Evolutionary conservation across 306 rosid species (phyloP).

Genomic region (Purshia tridentata): DNA sequence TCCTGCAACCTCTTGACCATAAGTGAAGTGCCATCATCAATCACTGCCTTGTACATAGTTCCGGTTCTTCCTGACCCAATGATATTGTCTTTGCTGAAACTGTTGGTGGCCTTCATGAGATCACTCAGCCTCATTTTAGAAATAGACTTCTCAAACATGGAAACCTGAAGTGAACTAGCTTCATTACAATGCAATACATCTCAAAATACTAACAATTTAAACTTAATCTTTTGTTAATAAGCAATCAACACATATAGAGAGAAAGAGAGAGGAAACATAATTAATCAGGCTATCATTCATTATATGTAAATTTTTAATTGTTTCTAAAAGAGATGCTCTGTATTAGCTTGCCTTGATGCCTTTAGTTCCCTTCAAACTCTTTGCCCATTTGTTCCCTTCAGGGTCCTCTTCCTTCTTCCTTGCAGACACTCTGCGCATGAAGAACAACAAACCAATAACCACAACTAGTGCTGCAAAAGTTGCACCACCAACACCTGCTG

Average conservation of each 20-base stretch:
- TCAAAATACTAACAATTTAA: neutral
- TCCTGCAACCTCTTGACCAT: conserved; percentile 95
- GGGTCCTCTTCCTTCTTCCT: conserved; percentile 81
- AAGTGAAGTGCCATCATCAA: conserved; percentile 67
- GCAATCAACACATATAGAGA: neutral
- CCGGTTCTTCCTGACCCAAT: conserved; percentile 90
- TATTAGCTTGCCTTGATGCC: conserved; percentile 64
- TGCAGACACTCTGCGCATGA: conserved; percentile 51
- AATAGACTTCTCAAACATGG: conserved; percentile 77
- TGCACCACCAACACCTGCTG: conserved; percentile 73
- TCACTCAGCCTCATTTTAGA: conserved; percentile 84
- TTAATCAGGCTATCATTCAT: conserved; percentile 2
- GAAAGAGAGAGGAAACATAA: neutral
- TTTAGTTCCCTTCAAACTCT: conserved; percentile 69
- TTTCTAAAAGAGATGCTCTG: neutral
- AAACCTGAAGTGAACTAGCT: conserved; percentile 57
- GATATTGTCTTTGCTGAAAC: conserved; percentile 64
- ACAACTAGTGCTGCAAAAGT: conserved; percentile 51
- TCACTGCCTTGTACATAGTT: conserved; percentile 71
- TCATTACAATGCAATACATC: conserved; percentile 11
- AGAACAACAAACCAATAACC: conserved; percentile 56
- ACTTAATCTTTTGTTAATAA: neutral
- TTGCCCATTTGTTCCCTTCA: conserved; percentile 97
- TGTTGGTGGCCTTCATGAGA: conserved; percentile 92
- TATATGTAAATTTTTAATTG: neutral